phyloP scores from a whole-genome alignment of 2,329 filamentous ascomycete species.

The Lachnellula willkommii region DNA sequence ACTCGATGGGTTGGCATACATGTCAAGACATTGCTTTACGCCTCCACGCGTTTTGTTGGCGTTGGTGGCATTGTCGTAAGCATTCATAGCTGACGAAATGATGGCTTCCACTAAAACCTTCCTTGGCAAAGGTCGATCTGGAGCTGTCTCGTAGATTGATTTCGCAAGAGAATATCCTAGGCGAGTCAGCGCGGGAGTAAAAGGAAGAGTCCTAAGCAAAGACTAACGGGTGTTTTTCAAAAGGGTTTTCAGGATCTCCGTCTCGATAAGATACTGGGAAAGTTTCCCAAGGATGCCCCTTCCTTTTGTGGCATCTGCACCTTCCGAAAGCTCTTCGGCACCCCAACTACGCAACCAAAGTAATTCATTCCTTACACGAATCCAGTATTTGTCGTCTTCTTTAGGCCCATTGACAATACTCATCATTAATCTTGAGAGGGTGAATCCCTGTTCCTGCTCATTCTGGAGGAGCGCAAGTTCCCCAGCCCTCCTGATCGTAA shows the following conservation, averaged over 20 bases:
- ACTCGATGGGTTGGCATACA: slow-evolving; percentile 43
- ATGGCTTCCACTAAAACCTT: slow-evolving; percentile 55
- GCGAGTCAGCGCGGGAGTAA: slow-evolving; percentile 6
- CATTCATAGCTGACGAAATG: slow-evolving; percentile 57
- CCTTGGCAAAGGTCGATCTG: slow-evolving; percentile 44
- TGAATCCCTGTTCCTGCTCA: slow-evolving; percentile 56
- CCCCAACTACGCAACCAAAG: slow-evolving; percentile 74
- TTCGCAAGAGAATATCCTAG: slow-evolving; percentile 58
- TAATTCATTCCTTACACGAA: slow-evolving; percentile 55
- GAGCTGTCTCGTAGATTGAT: slow-evolving; percentile 53
- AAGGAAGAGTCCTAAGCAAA: background rate
- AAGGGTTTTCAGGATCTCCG: slow-evolving; percentile 64
- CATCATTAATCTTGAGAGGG: slow-evolving; percentile 46
- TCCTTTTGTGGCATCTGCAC: slow-evolving; percentile 36
- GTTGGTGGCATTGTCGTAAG: slow-evolving; percentile 79
- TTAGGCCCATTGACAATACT: slow-evolving; percentile 39
- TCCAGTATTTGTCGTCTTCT: slow-evolving; percentile 61
- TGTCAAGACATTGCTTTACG: slow-evolving; percentile 70
- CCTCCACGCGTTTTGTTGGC: slow-evolving; percentile 71
- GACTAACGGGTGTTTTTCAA: slow-evolving; percentile 55
- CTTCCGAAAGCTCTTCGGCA: slow-evolving; percentile 39
- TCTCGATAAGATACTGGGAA: slow-evolving; percentile 57
- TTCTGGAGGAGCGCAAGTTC: slow-evolving; percentile 62
- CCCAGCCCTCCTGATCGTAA: slow-evolving; percentile 48
- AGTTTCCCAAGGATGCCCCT: slow-evolving; percentile 53